phyloP scores from a whole-genome alignment of 306 rosid genomes.

The Abrus pulchellus region DNA sequence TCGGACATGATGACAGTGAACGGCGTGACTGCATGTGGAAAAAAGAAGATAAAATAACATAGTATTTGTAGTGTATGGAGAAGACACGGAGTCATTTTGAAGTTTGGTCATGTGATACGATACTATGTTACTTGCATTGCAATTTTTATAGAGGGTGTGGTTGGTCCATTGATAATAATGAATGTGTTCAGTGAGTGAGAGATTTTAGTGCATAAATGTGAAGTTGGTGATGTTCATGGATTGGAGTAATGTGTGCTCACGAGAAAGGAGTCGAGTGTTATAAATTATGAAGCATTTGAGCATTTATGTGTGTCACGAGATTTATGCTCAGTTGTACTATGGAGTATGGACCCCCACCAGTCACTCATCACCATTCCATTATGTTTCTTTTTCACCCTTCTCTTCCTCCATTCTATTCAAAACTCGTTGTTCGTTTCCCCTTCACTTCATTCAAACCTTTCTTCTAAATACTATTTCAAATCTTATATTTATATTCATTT shows the following conservation, averaged over 20 bases:
- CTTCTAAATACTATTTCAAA: too few species aligned
- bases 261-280: conserved; percentile 54
- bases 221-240: conserved; percentile 56
- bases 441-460: too few species aligned
- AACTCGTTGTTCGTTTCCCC: too few species aligned
- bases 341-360: too few species aligned
- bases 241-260: conserved; percentile 62
- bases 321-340: conserved; percentile 26
- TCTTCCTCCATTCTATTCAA: too few species aligned
- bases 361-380: too few species aligned
- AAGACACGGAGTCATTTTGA: conserved; percentile 56
- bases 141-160: conserved; percentile 9
- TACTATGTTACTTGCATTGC: not conserved
- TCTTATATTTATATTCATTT: too few species aligned
- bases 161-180: not conserved
- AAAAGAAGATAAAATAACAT: conserved; percentile 15
- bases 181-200: conserved; percentile 47
- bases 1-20: conserved; percentile 81
- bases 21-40: conserved; percentile 35
- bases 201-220: not conserved
- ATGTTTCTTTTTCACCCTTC: too few species aligned
- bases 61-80: conserved; percentile 17
- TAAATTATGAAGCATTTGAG: conserved; percentile 51
- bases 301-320: conserved; percentile 82
- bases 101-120: not conserved